Base-by-base conservation (phyloP, 257 asterid species). In the Henckelia pumila region DNA sequence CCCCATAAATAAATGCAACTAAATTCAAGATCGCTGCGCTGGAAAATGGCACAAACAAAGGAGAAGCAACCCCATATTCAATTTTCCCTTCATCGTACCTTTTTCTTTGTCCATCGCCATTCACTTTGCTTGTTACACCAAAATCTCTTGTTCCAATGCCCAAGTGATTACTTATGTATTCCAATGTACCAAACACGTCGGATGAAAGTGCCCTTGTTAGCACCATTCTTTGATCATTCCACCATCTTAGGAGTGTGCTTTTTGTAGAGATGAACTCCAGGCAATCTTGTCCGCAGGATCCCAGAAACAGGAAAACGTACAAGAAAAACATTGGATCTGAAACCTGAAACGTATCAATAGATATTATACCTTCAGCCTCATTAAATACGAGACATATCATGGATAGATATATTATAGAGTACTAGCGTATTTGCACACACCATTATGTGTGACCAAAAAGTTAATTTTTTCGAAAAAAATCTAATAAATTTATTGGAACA, bases 151-250 rank as follows among this genome's bases (percentile, higher is more conserved):
- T 37, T 21, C 77, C 57, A 24, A 87, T 78, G 61, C 96, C 96
- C 5, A 92, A 57, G 28, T 14, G 69, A 23, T 83, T 92, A 53
- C 66, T 57, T 25, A 83, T 10, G 81, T 69, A 83, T 66, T 92
- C 96, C 5, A 80, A 50, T 0, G 71, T 67, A 9, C 87, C 98
- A 64, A 89, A 88, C 8, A 77, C 10, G 78, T 26, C 75, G 3
- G 83, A 80, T 2, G 95, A 72, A 44, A 89, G 78, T 1, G 81
- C 86, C 29, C 84, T 81, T 5, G 88, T 70, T 6, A 84, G 74
- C 95, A 96, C 89, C 83, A 89, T 86, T 70, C 98, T 86, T 73
- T 92, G 97, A 37, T 88, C 91, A 68, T 61, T 88, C 95, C 96
- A 89, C 97, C 97, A 92, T 66, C 85, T 74, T 60, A n/a, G 64